Base-by-base conservation (phyloP, 2,329 filamentous ascomycete genomes). In the Fusarium burgessii region DNA sequence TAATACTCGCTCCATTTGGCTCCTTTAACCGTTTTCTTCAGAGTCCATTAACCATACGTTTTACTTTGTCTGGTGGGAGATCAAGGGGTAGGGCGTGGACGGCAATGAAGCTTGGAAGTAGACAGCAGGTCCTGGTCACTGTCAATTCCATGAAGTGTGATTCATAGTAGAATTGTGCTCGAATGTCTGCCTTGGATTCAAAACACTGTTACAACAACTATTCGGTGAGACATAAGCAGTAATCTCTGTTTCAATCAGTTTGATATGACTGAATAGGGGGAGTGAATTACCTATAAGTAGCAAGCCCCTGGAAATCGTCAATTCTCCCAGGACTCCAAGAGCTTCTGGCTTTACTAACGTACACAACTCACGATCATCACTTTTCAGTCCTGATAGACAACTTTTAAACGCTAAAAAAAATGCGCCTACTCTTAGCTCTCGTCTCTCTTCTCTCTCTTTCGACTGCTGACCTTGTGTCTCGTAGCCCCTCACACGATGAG, bases 111-210 rank as follows among this genome's bases (percentile, higher is more conserved):
- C 14, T 35, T 35, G 17, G 5, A 8, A 35, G 15, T 35, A 2
- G 2, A 35, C 7, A 15, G 3, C 38, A 40, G 13, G 11, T 40
- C 18, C 33, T 35, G 4, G n/a, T 25, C 41, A 12, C 14, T 13
- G 2, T 2, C 5, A 8, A 1, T 8, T 6, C 17, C 2, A 15
- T 9, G 4, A n/a, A 18, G 2, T 15, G 9, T 11, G 15, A 27
- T 8, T 47, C 32, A 36, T 4, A 12, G 17, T 8, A 51, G 2
- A 5, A 12, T 9, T 25, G 9, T 38, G 32, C 20, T 38, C 6
- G 6, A 25, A 27, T n/a, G 9, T 27, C 12, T n/a, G 13, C 4
- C 15, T 5, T 4, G 12, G 5, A n/a, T 38, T n/a, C 32, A 25
- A 25, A 27, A 3, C 17, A 36, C 33, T 13, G 4, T 11, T 6